Percentiles rank a stretch among this genome's conserved stretches.
Evolutionary conservation across 371 early-diverging fungal genomes (phyloP).

Genomic region (Mortierella sp.): DNA sequence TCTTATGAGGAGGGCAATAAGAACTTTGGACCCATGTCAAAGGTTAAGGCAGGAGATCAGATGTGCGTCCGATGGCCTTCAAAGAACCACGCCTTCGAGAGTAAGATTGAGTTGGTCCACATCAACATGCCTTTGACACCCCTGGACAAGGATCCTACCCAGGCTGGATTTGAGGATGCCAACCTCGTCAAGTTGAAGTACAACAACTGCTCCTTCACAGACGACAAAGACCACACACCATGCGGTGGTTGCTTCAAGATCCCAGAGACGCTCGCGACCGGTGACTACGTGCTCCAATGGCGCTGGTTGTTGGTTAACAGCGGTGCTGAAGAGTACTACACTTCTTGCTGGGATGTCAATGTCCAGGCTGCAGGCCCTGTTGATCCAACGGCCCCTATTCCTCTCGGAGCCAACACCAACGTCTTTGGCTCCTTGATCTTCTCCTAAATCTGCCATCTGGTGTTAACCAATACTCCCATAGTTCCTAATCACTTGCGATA

Average conservation of each 20-base stretch:
- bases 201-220: conserved; percentile 31
- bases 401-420: conserved; percentile 22
- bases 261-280: conserved; percentile 11
- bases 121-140: conserved; percentile 39
- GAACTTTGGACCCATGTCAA: conserved; percentile 26
- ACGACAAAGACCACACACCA: conserved; percentile 25
- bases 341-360: conserved; percentile 51
- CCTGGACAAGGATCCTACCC: conserved; percentile 27
- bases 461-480: too few relatives aligned
- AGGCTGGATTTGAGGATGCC: conserved; percentile 12
- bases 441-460: too few relatives aligned
- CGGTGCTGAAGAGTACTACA: conserved; percentile 25
- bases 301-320: conserved; percentile 36
- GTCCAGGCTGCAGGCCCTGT: conserved; percentile 15
- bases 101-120: conserved; percentile 20
- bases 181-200: conserved; percentile 28
- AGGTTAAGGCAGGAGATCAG: conserved; percentile 63
- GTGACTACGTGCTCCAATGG: conserved; percentile 48
- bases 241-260: conserved; percentile 46
- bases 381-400: background rate
- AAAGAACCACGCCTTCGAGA: conserved; percentile 47
- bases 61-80: conserved; percentile 71
- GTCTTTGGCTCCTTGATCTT: conserved; percentile 34
- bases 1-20: conserved; percentile 27
- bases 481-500: too few relatives aligned